These are phyloP conservation scores for Pseudogymnoascus sp. DNA, from an alignment of 2,329 filamentous ascomycete genomes.

Conservation along the genomic window DNA sequence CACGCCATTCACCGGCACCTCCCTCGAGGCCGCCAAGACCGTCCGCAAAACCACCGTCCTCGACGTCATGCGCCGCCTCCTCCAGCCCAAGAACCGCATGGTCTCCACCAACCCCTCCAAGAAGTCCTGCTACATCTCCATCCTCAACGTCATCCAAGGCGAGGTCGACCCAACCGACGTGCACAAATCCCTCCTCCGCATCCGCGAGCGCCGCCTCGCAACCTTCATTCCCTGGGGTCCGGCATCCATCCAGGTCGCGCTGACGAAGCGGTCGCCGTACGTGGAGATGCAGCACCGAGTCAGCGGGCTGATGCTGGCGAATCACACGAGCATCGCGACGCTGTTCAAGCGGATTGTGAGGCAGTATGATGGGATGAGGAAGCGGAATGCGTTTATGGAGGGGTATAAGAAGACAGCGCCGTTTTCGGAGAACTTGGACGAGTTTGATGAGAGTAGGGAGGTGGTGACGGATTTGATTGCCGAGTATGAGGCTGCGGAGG, in stretches of 20 bases:
- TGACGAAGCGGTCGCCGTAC: conserved; percentile 95
- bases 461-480: conserved; percentile 86
- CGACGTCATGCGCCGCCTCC: conserved; percentile 89
- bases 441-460: conserved; percentile 91
- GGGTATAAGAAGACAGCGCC: conserved; percentile 93
- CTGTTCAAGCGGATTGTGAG: conserved; percentile 90
- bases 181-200: conserved; percentile 94
- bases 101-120: conserved; percentile 92
- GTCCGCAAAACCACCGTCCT: conserved; percentile 96
- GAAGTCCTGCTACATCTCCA: conserved; percentile 98
- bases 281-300: conserved; percentile 91
- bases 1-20: conserved; percentile 93
- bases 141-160: conserved; percentile 97
- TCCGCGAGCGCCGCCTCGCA: conserved; percentile 85
- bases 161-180: conserved; percentile 97
- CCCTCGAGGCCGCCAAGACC: conserved; percentile 93
- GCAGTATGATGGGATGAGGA: conserved; percentile 90
- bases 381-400: conserved; percentile 94
- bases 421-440: conserved; percentile 83
- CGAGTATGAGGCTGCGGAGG: conserved; percentile 94
- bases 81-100: conserved; percentile 99
- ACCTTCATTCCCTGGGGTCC: conserved; percentile 99
- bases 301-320: conserved; percentile 93
- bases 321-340: conserved; percentile 94
- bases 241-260: conserved; percentile 91